Percentiles rank a stretch among this genome's conserved stretches.
Evolutionary conservation across 169 alveolate species (phyloP).

Genomic region (Cryptosporidium ubiquitum): DNA sequence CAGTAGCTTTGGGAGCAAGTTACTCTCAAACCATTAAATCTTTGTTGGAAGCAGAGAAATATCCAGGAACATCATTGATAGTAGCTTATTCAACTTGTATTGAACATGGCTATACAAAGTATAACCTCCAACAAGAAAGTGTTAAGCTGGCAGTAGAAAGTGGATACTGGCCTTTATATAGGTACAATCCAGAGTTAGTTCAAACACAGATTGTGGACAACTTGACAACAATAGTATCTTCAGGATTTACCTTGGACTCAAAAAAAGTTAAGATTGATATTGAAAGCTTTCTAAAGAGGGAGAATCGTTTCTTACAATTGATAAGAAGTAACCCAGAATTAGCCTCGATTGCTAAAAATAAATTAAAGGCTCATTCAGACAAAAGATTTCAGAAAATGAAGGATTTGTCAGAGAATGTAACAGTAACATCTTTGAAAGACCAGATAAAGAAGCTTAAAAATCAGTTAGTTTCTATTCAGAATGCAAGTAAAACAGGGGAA

Average conservation of each 20-base stretch:
- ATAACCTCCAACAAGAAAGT: conserved; percentile 63
- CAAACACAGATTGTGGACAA: conserved; percentile 10
- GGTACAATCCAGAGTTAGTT: conserved; percentile 74
- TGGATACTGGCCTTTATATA: conserved; percentile 80
- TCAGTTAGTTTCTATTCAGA: conserved; percentile 15
- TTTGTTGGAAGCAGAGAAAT: conserved; percentile 79
- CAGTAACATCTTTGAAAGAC: conserved; percentile 42
- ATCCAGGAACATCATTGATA: conserved; percentile 79
- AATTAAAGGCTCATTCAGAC: conserved; percentile 58
- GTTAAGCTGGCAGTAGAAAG: conserved; percentile 78
- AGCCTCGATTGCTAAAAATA: conserved; percentile 56
- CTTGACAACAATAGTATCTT: conserved; percentile 30
- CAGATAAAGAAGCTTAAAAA: conserved; percentile 58
- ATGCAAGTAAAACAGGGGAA: conserved; percentile 8
- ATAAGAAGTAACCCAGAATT: conserved; percentile 76
- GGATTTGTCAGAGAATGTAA: conserved; percentile 38
- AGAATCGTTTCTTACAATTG: conserved; percentile 75
- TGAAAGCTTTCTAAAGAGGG: conserved; percentile 65
- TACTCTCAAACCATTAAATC: conserved; percentile 76
- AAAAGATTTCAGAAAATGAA: conserved; percentile 60
- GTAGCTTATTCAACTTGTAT: conserved; percentile 81
- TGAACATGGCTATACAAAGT: conserved; percentile 78
- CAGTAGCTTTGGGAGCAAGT: conserved; percentile 79
- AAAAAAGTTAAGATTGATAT: conserved; percentile 69
- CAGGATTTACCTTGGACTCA: conserved; percentile 76